Evolutionary conservation across 176 grass and related monocot genomes (phyloP).

Genomic region (Musa beccarii): DNA sequence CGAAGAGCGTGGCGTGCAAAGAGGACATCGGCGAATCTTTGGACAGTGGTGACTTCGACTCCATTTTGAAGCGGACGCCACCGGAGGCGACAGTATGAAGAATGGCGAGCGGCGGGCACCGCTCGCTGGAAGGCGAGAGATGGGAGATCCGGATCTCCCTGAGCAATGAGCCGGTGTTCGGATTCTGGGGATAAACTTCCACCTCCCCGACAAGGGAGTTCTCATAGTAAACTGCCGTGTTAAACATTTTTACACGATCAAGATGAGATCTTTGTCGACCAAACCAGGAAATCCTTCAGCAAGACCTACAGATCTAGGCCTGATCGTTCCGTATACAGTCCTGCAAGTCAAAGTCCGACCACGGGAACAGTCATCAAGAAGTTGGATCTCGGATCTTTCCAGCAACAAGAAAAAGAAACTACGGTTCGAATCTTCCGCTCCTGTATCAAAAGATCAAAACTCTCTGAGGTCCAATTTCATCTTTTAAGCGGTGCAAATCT

Average conservation of each 20-base stretch:
- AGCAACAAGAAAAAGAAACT: not conserved
- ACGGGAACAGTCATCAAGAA: not conserved
- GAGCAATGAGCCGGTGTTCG: conserved; percentile 42
- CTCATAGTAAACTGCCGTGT: conserved; percentile 52
- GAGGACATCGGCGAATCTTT: conserved; percentile 49
- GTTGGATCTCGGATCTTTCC: not conserved
- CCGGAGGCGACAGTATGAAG: conserved; percentile 64
- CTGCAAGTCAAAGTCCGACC: not conserved
- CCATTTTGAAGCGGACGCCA: conserved; percentile 81
- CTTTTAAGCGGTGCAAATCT: conserved; percentile 7
- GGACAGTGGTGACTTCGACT: conserved; percentile 41
- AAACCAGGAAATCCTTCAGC: conserved; percentile 1
- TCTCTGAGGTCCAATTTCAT: conserved; percentile 6
- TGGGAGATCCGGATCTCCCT: conserved; percentile 85
- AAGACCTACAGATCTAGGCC: conserved; percentile 16
- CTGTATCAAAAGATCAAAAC: conserved; percentile 10
- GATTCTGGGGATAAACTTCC: conserved; percentile 75
- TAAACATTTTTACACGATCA: conserved; percentile 49
- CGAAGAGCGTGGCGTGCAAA: conserved; percentile 81
- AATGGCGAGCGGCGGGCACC: conserved; percentile 80
- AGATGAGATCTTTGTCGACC: conserved; percentile 9
- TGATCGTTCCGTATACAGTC: conserved; percentile 6
- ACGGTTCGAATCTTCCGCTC: not conserved
- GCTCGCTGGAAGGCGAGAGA: conserved; percentile 71
- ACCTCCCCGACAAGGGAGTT: conserved; percentile 56